Conservation (phyloP, 2,329 filamentous ascomycete species). For the Fusarium gaditjirri region DNA sequence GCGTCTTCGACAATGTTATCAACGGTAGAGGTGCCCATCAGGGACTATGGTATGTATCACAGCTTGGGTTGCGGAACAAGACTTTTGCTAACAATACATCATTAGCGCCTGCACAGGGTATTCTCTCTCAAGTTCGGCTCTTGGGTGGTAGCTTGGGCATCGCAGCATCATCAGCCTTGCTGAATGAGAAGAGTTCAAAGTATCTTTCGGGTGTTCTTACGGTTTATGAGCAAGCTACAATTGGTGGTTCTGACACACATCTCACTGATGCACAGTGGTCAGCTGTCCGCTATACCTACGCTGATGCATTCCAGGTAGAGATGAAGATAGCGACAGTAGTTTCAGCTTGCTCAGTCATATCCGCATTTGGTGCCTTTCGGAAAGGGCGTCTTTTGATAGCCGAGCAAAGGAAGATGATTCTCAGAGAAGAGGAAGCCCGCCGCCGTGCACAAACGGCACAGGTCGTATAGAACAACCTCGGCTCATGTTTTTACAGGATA, state of each 20-base stretch:
- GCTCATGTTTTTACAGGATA: not conserved
- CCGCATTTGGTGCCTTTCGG: conserved; percentile 54
- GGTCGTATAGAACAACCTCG: not conserved
- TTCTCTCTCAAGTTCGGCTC: conserved; percentile 62
- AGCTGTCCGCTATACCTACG: conserved; percentile 53
- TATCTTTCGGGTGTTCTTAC: conserved; percentile 46
- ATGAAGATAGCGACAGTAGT: conserved; percentile 60
- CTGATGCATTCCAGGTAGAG: conserved; percentile 57
- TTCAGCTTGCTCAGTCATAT: conserved; percentile 53
- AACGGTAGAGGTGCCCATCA: conserved; percentile 53
- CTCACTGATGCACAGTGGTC: conserved; percentile 46
- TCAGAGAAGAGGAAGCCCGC: conserved; percentile 31
- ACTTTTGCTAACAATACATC: conserved; percentile 19
- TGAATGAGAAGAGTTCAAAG: conserved; percentile 48
- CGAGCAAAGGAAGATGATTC: conserved; percentile 34
- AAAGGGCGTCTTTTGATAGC: conserved; percentile 33
- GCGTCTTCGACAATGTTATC: conserved; percentile 60
- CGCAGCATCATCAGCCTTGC: conserved; percentile 61
- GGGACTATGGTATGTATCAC: conserved; percentile 56
- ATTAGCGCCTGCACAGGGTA: conserved; percentile 62
- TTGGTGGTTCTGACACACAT: conserved; percentile 34
- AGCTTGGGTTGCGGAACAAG: not conserved
- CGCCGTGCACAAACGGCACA: conserved; percentile 17
- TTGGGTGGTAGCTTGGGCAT: conserved; percentile 66
- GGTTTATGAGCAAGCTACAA: conserved; percentile 43